Conservation (phyloP, 805 yeast genomes). For the Sugiyamaella smithiae region DNA sequence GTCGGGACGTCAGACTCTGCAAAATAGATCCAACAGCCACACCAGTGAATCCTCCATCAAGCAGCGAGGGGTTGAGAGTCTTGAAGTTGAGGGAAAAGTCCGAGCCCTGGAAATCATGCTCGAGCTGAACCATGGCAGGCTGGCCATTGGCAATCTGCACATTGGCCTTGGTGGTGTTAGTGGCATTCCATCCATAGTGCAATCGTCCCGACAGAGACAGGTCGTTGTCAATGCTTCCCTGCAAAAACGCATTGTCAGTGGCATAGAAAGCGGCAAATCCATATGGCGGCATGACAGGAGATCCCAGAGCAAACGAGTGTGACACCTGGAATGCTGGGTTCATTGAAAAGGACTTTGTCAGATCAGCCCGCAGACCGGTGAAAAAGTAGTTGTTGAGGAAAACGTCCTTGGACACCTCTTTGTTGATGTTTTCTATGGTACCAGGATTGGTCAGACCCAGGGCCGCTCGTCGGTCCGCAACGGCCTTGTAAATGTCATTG, state of each 20-base stretch:
- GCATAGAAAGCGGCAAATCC: conserved; percentile 89
- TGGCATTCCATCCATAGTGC: conserved; percentile 85
- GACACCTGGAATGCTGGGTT: conserved; percentile 96
- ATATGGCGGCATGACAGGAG: conserved; percentile 81
- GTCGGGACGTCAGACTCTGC: conserved; percentile 80
- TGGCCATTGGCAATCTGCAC: conserved; percentile 85
- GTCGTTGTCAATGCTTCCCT: conserved; percentile 90
- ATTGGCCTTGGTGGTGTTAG: conserved; percentile 75
- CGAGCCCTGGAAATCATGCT: conserved; percentile 89
- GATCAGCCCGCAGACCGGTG: conserved; percentile 94
- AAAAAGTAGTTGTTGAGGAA: conserved; percentile 85
- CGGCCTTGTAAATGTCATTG: conserved; percentile 68
- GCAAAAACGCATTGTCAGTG: conserved; percentile 77
- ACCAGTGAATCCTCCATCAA: conserved; percentile 79
- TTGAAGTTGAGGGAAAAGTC: conserved; percentile 89
- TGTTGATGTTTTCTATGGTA: conserved; percentile 85
- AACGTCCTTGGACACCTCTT: conserved; percentile 92
- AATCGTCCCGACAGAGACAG: conserved; percentile 81
- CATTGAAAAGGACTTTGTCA: conserved; percentile 85
- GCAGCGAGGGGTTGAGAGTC: conserved; percentile 80
- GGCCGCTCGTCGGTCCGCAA: conserved; percentile 74
- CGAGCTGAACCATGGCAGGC: conserved; percentile 91
- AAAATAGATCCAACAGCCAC: conserved; percentile 87
- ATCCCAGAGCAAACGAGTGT: conserved; percentile 87
- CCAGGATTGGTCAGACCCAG: conserved; percentile 90